A percentile compares a stretch with the other conserved stretches of the same genome.
phyloP scores from a whole-genome alignment of 495 filamentous ascomycete genomes.

The Tuber melanosporum region DNA sequence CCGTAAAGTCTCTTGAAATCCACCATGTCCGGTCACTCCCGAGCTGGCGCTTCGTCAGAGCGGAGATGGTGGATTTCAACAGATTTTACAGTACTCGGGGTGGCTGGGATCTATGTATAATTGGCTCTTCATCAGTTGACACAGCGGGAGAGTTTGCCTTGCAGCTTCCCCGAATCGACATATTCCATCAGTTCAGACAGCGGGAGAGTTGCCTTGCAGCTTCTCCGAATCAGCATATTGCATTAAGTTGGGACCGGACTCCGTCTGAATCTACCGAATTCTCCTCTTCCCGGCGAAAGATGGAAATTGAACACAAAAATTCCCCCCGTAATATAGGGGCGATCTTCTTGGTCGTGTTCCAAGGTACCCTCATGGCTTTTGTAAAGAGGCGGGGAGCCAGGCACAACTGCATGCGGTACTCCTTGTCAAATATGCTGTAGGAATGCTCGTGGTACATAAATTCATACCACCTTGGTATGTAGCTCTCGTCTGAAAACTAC shows the following conservation, averaged over 20 bases:
- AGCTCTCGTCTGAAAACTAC: neutral
- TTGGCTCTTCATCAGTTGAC: neutral
- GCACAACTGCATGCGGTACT: neutral
- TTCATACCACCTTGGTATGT: neutral
- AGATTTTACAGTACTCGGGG: no score
- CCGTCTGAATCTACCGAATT: neutral
- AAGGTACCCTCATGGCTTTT: neutral
- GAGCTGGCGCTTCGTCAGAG: no score
- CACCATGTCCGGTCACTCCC: no score
- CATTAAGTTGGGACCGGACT: neutral
- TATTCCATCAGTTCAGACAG: neutral
- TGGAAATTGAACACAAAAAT: neutral
- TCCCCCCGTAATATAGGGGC: neutral
- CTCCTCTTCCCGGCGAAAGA: neutral
- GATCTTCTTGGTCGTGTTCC: neutral
- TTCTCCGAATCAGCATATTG: neutral
- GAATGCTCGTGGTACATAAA: neutral
- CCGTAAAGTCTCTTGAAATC: no score
- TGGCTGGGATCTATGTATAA: neutral
- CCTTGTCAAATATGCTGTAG: neutral
- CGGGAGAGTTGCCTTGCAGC: neutral
- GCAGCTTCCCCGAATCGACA: neutral
- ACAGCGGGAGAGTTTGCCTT: neutral
- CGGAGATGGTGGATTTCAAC: no score
- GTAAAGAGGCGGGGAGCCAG: neutral